Base-by-base conservation (phyloP, 441 rosid species). In the Eutrema salsugineum region DNA sequence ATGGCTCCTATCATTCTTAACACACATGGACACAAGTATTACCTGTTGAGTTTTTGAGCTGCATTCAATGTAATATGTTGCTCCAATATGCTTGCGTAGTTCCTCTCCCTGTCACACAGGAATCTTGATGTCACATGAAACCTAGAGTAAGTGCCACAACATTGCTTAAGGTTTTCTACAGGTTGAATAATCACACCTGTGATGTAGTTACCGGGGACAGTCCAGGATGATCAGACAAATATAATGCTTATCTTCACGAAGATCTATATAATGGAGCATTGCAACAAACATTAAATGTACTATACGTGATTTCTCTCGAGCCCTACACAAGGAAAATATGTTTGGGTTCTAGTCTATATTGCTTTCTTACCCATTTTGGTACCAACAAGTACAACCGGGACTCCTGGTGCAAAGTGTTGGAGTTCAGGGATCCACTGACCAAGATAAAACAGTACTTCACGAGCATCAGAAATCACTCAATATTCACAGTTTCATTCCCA, bases 401-500 rank as follows among this genome's bases (percentile, higher is more conserved):
- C 82, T 67, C 98, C 96, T 0, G 96, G 96, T 50, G 92, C 93
- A 81, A 78, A 91, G 80, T 91, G 99, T 78, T 88, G 95, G 60
- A 95, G 97, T 79, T 95, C 99, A 71, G 98, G 97, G 78, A 93
- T 86, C 99, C 99, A 95, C 96, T 89, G 88, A 65, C 46, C 62
- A 68, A 70, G 46, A 77, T 63, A 33, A 77, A 40, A 69, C 49
- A n/a, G n/a, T n/a, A 38, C 9, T 43, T 17, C 24, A 22, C 24
- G 24, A 59, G 77, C 71, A 73, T 81, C 12, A 76, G 80, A 69
- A 49, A 35, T 27, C 7, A 44, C 43, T 56, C 59, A 12, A 38
- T 19, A 55, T 58, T 8, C 9, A 57, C 22, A 61, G 1, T 65
- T 12, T 15, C 7, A 60, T 44, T 53, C 9, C 17, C 35, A 40